Base-by-base conservation (phyloP, 2,329 filamentous ascomycete genomes). In the Botrytis porri region DNA sequence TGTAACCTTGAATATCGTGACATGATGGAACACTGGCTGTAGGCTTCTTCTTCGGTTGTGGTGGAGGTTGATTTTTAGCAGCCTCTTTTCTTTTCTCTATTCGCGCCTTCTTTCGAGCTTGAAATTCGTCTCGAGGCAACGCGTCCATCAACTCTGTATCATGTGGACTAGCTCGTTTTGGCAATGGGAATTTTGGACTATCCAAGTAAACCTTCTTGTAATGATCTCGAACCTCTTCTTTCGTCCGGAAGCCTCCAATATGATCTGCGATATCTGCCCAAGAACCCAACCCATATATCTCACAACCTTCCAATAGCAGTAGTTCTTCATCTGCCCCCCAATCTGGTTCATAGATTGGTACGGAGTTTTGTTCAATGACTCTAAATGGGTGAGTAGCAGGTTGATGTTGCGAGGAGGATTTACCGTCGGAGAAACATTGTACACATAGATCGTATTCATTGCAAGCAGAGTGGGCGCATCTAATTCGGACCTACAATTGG, bases 241-340 rank as follows among this genome's bases (percentile, higher is more conserved):
- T 98, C 76, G 92, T 91, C 73, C 96, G 90, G 80, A 95, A 98
- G 18, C 96, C 96, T 69, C 96, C 96, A 78, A 99, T 98, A 82
- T 99, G 96, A 82, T 99, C 95, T 54, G 96, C 95, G 75, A 99
- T 97, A 80, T 99, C 96, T 57, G 95, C 94, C 95, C 96, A 99
- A 35, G 95, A 98, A 4, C 96, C 96, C 67, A 99, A 85, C 0
- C 96, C 96, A 81, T 99, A 99, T 73, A 94, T 97, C 82, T 99
- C 96, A 18, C 94, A 94, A 35, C 96, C 96, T 83, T 99, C 96
- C 0, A 99, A 84, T 70, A 99, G 84, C 8, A 98, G 84, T n/a
- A 98, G 84, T 82, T 99, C 96, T 81, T 99, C 96, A 81, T 99
- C 96, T 37, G 96, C 96, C 70, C 96, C 96, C 96, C 96, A 99